Base-by-base conservation (phyloP, 2,329 filamentous ascomycete species). In the Simplicillium sp. region DNA sequence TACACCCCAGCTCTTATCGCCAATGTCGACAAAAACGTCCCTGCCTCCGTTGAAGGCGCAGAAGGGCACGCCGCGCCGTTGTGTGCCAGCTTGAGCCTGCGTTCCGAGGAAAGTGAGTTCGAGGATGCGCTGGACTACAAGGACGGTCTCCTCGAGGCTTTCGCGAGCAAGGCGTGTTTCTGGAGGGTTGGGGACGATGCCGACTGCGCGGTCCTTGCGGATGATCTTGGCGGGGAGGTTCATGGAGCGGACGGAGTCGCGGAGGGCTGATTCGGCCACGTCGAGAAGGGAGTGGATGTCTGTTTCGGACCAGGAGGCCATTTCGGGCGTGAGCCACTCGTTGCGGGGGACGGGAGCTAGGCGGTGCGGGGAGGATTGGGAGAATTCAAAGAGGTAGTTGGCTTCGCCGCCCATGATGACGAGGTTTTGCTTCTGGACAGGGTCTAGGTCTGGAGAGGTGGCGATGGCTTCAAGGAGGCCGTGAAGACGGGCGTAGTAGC, bases 31-130 rank as follows among this genome's bases (percentile, higher is more conserved):
- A 62, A 98, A 98, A 34, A 97, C 88, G 59, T 98, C 92, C 46
- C 92, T 90, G 11, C 92, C 92, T 40, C 90, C 92, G 60, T 98
- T 98, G 70, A 98, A 98, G 16, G 92, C 92, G 58, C 92, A 98
- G 57, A 97, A 98, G 1, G 92, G 92, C 28, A 98, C 67, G 17
- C 57, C 43, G 2, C 20, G 17, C 41, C 45, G 53, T 20, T 40
- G 47, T 46, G 44, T 46, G 7, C 50, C 49, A 2, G 55, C 53
- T 16, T 54, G 58, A 13, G 57, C 50, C 15, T 53, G 50, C 13
- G 53, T 52, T 11, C 61, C 60, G 52, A 48, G 73, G 60, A 83
- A 84, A 25, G 83, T 83, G 1, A 89, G 76, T 62, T 97, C 90
- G 4, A 98, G 73, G 37, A 87, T 88, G 59, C 94, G 90, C 61